Conservation (phyloP, 495 filamentous ascomycete species). For the Elaphomyces granulatus region DNA sequence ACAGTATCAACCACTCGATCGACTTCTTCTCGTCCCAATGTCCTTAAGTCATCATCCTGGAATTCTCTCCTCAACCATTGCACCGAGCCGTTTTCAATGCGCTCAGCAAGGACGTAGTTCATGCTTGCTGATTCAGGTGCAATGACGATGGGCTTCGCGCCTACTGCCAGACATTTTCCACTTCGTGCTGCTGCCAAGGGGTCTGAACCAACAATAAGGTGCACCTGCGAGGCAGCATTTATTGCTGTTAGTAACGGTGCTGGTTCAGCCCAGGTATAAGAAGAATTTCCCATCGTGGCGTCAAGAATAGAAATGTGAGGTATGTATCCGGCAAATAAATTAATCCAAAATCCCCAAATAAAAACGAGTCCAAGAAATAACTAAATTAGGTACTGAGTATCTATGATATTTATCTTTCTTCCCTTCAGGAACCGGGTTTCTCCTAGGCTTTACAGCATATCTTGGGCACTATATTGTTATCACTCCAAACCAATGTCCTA, state of each 20-base stretch:
- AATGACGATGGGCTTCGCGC: conserved; percentile 75
- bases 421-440: no score
- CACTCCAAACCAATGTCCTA: no score
- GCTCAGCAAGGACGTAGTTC: conserved; percentile 59
- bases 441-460: no score
- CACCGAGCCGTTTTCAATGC: conserved; percentile 57
- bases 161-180: conserved; percentile 65
- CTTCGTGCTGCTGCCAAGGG: conserved; percentile 75
- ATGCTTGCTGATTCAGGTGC: conserved; percentile 46
- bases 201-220: conserved; percentile 76
- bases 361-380: no score
- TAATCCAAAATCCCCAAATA: no score
- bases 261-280: background rate
- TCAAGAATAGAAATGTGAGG: conserved; percentile 1
- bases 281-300: background rate
- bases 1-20: conserved; percentile 74
- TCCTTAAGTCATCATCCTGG: conserved; percentile 57
- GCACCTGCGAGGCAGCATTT: conserved; percentile 61
- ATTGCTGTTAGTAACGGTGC: conserved; percentile 58
- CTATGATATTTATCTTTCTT: no score
- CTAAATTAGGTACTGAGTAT: no score
- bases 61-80: conserved; percentile 60
- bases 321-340: background rate
- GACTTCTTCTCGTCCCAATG: conserved; percentile 65
- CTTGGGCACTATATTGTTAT: no score